Conservation (phyloP, 768 basidiomycete genomes). For the Lactarius sanguifluus region DNA sequence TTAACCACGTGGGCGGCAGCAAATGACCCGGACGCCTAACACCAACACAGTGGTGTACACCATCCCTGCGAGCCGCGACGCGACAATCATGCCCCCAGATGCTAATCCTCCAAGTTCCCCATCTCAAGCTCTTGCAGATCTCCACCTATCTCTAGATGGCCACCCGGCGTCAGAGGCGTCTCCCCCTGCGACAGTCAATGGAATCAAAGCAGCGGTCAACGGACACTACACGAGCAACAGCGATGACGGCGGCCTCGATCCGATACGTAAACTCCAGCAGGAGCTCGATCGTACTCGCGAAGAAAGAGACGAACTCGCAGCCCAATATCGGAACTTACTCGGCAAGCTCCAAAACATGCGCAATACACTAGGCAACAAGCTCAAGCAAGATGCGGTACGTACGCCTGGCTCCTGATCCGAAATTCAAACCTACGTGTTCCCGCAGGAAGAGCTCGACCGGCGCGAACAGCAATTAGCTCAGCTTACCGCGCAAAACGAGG, state of each 20-base stretch:
- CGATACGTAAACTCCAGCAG: slow-evolving; percentile 59
- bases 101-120: slow-evolving; percentile 18
- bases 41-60: background rate
- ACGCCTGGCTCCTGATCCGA: background rate
- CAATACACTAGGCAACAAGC: slow-evolving; percentile 87
- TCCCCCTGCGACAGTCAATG: slow-evolving; percentile 31
- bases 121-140: slow-evolving; percentile 22
- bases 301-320: slow-evolving; percentile 85
- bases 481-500: slow-evolving; percentile 74
- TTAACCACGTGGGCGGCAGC: background rate
- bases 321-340: slow-evolving; percentile 84
- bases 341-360: slow-evolving; percentile 92
- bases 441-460: slow-evolving; percentile 96
- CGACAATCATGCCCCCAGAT: slow-evolving; percentile 22
- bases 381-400: slow-evolving; percentile 94
- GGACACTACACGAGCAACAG: slow-evolving; percentile 40
- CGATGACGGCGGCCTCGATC: slow-evolving; percentile 45
- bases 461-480: slow-evolving; percentile 81
- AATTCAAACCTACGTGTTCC: slow-evolving; percentile 22
- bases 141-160: slow-evolving; percentile 35
- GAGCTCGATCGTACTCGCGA: slow-evolving; percentile 74
- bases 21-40: background rate
- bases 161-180: slow-evolving; percentile 31
- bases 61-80: slow-evolving; percentile 7
- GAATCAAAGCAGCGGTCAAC: slow-evolving; percentile 31